Conservation (phyloP, 2,329 filamentous ascomycete genomes). For the Apiospora malaysiana region DNA sequence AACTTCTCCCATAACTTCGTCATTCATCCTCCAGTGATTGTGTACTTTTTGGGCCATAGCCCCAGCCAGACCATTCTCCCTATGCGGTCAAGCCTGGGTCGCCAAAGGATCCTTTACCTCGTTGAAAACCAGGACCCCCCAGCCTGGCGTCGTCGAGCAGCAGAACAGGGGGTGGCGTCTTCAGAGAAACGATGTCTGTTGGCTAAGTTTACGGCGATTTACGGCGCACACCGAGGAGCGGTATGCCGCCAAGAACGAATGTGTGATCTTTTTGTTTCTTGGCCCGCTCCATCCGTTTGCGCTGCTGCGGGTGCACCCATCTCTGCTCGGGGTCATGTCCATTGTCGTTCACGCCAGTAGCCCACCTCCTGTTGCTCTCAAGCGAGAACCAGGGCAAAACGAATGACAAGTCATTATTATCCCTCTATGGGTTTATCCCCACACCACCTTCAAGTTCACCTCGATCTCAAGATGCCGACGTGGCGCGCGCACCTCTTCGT, state of each 20-base stretch:
- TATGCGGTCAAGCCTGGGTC: neutral
- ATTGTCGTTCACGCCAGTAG: neutral
- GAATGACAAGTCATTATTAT: neutral
- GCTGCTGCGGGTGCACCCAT: neutral
- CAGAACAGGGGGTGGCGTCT: neutral
- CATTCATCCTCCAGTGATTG: neutral
- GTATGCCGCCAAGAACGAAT: neutral
- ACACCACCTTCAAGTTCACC: neutral
- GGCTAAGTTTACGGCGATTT: conserved; percentile 7
- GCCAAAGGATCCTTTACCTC: neutral
- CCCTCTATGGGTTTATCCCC: neutral
- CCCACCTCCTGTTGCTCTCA: neutral
- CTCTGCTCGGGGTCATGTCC: neutral
- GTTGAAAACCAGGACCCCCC: neutral
- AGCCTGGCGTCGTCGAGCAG: neutral
- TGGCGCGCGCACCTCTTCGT: neutral
- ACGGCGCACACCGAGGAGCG: neutral
- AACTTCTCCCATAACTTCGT: neutral
- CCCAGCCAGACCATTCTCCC: neutral
- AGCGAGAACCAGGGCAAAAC: neutral
- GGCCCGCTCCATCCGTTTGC: neutral
- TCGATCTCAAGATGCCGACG: neutral
- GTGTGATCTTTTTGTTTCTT: neutral
- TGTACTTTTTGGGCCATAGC: neutral
- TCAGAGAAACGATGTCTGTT: neutral